Base-by-base conservation (phyloP, 306 rosid genomes). In the Casuarina cunninghamiana region DNA sequence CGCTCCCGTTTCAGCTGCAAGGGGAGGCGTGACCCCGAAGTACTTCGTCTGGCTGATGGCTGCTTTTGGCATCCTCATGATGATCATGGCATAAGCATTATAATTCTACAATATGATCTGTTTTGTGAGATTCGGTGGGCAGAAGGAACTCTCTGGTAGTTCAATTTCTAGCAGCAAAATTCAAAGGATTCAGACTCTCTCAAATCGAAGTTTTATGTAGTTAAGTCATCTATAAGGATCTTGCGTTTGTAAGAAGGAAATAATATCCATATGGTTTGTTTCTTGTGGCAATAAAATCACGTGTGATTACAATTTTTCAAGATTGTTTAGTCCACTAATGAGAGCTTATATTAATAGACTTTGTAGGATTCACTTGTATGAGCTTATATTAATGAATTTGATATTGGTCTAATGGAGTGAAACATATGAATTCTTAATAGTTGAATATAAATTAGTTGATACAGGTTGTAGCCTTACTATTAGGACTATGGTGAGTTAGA, bases 91-190 rank as follows among this genome's bases (percentile, higher is more conserved):
- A 13, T 53, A 49, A 49, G n/a, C n/a, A n/a, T n/a, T n/a, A n/a
- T n/a, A n/a, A n/a, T n/a, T n/a, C n/a, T n/a, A 57, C 3, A 19
- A 21, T 57, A 57, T 21, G 65, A 57, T 10, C 10, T 55, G 35
- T 55, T 55, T n/a, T n/a, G n/a, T n/a, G n/a, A n/a, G n/a, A n/a
- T n/a, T n/a, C n/a, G n/a, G n/a, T n/a, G n/a, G n/a, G 63, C 32
- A 21, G 2, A 39, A 42, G 70, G 5, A 65, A 65, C 39, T 41
- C 26, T 66, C 42, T n/a, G 13, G 48, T 66, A 17, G 49, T 15
- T 66, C 6, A 10, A 42, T 66, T 66, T 66, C 71, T 66, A 66
- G 35, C 71, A 39, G 32, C n/a, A n/a, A n/a, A n/a, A n/a, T n/a
- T n/a, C n/a, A n/a, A n/a, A n/a, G n/a, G n/a, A n/a, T n/a, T n/a